Evolutionary conservation across 1,139 yeast species (phyloP).

Genomic region (Debaryomycetaceae sp.): DNA sequence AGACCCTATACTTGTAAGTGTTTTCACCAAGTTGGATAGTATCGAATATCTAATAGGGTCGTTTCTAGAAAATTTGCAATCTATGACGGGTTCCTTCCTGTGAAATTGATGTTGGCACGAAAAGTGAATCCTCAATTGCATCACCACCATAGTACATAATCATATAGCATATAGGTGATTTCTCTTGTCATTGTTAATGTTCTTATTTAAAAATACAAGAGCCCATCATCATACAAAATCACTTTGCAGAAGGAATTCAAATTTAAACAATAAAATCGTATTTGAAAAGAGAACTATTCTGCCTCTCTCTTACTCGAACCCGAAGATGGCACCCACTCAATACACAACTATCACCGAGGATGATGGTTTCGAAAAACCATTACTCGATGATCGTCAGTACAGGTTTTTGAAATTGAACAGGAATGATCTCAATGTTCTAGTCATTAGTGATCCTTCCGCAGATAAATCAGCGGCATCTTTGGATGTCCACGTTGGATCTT

Average conservation of each 20-base stretch:
- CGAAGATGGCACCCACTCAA: conserved; percentile 4
- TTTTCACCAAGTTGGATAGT: conserved; percentile 42
- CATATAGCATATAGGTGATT: not conserved
- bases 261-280: not conserved
- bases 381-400: conserved; percentile 73
- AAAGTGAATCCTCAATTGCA: conserved; percentile 76
- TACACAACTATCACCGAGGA: conserved; percentile 18
- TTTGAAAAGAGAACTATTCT: not conserved
- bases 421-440: conserved; percentile 68
- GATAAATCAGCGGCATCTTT: conserved; percentile 92
- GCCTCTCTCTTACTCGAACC: not conserved
- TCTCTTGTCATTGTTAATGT: not conserved
- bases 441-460: conserved; percentile 80
- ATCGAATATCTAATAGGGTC: conserved; percentile 38
- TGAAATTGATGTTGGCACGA: conserved; percentile 13
- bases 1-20: conserved; percentile 44
- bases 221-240: not conserved
- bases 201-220: not conserved
- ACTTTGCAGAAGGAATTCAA: not conserved
- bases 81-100: conserved; percentile 1
- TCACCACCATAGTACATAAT: conserved; percentile 65
- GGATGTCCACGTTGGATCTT: conserved; percentile 89
- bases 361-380: conserved; percentile 49
- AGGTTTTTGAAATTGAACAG: conserved; percentile 56
- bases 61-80: conserved; percentile 18